These are phyloP conservation scores for Beauveria asiatica DNA, from an alignment of 2,329 filamentous ascomycete genomes.

Conservation along the genomic window DNA sequence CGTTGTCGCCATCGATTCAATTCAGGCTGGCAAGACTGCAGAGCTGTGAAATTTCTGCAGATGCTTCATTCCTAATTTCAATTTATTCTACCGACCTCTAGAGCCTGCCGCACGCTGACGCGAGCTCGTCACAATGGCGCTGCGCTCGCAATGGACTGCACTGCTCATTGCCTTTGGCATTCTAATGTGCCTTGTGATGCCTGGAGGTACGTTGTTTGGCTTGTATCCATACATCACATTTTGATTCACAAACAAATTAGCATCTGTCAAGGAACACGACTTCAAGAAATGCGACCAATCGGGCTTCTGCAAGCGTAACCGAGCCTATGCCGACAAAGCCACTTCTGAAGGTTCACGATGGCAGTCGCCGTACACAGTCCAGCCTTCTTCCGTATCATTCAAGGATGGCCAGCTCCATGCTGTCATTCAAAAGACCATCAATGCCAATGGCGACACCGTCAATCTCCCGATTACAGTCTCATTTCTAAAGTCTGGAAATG, in stretches of 20 bases:
- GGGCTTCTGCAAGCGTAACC: slow-evolving; percentile 94
- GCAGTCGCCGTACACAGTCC: slow-evolving; percentile 72
- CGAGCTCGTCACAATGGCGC: slow-evolving; percentile 6
- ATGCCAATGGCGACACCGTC: slow-evolving; percentile 54
- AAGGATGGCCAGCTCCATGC: slow-evolving; percentile 73
- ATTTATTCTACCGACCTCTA: background rate
- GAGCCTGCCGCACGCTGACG: background rate
- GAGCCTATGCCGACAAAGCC: slow-evolving; percentile 76
- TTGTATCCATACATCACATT: background rate
- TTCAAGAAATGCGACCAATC: slow-evolving; percentile 97
- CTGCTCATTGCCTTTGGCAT: slow-evolving; percentile 51
- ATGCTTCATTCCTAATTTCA: background rate
- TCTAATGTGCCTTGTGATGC: slow-evolving; percentile 52
- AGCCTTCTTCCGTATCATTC: slow-evolving; percentile 63
- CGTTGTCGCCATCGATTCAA: slow-evolving; percentile 2
- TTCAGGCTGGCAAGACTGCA: background rate
- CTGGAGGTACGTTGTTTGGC: slow-evolving; percentile 43
- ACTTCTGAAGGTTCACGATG: slow-evolving; percentile 56
- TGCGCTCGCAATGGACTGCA: slow-evolving; percentile 45
- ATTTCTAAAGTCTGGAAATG: slow-evolving; percentile 83
- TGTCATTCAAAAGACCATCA: slow-evolving; percentile 71
- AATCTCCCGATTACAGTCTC: slow-evolving; percentile 75
- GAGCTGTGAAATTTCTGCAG: background rate
- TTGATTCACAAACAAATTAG: slow-evolving; percentile 35
- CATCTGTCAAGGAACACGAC: slow-evolving; percentile 84